Evolutionary conservation across 148 eudicot genomes (phyloP).

Genomic region (Diospyros lotus): DNA sequence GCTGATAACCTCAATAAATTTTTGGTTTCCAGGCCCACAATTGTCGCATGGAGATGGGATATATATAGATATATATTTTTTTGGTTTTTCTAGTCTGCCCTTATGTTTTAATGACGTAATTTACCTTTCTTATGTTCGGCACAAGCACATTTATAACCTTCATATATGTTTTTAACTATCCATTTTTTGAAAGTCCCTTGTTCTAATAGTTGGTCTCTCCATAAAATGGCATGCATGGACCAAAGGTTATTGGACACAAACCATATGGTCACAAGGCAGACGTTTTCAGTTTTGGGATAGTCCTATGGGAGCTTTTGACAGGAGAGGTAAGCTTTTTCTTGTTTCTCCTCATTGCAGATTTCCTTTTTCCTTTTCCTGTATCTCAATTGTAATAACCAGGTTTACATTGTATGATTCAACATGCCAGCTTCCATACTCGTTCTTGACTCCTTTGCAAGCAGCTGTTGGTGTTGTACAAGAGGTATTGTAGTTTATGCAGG

Average conservation of each 20-base stretch:
- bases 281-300: conserved; percentile 70
- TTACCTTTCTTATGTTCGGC: too few relatives aligned
- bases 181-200: not conserved
- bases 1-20: too few relatives aligned
- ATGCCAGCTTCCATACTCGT: conserved; percentile 56
- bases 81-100: too few relatives aligned
- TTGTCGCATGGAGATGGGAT: too few relatives aligned
- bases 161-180: not conserved
- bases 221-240: conserved; percentile 5
- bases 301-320: conserved; percentile 77
- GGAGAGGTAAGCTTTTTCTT: conserved; percentile 45
- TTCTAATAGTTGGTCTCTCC: not conserved
- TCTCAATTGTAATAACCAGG: not conserved
- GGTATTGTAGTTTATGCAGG: conserved; percentile 25
- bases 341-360: not conserved
- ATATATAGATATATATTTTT: too few relatives aligned
- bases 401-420: conserved; percentile 10
- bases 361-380: not conserved
- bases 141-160: too few relatives aligned
- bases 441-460: conserved; percentile 69
- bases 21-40: too few relatives aligned
- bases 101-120: too few relatives aligned
- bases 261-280: conserved; percentile 72
- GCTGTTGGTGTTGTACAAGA: conserved; percentile 75
- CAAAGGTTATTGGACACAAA: conserved; percentile 66